Conservation (phyloP, 1,284 basidiomycete species). For the Trichosporon sp. region DNA sequence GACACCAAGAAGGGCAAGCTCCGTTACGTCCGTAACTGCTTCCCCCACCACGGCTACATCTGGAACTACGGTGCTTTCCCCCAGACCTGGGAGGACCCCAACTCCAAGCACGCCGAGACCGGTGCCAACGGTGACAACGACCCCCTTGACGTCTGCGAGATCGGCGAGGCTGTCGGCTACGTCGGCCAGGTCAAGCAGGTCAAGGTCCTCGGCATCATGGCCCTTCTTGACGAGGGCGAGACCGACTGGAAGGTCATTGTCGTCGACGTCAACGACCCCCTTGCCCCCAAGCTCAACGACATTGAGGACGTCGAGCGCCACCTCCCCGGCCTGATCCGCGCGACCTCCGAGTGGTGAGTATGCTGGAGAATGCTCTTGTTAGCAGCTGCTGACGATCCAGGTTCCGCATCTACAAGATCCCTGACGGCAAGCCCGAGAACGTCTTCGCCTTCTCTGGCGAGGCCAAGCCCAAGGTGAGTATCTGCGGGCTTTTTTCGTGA, state of each 20-base stretch:
- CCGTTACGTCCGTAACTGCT: conserved; percentile 98
- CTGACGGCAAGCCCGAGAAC: conserved; percentile 99
- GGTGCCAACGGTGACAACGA: conserved; percentile 99
- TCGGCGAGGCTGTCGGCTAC: conserved; percentile 97
- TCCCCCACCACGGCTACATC: conserved; percentile 87
- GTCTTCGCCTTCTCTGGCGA: conserved; percentile 99
- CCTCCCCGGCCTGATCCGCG: conserved; percentile 90
- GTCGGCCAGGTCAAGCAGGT: conserved; percentile 99
- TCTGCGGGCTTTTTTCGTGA: neutral
- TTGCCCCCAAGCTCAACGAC: conserved; percentile 95
- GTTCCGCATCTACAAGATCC: conserved; percentile 90
- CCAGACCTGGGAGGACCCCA: conserved; percentile 98
- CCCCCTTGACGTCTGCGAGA: conserved; percentile 99
- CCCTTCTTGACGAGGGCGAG: conserved; percentile 94
- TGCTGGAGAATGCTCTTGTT: no score
- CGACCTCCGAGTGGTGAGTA: conserved; percentile 84
- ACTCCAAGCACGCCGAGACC: conserved; percentile 83
- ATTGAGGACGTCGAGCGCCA: conserved; percentile 99
- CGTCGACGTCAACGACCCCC: conserved; percentile 92
- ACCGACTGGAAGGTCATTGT: conserved; percentile 99
- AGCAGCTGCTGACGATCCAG: conserved; percentile 41
- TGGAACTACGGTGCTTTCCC: conserved; percentile 99
- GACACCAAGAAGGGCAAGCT: conserved; percentile 66
- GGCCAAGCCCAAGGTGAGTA: conserved; percentile 81
- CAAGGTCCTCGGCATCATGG: conserved; percentile 99